Evolutionary conservation across 2,329 filamentous ascomycete genomes (phyloP).

Genomic region (Verticillium alfalfae): DNA sequence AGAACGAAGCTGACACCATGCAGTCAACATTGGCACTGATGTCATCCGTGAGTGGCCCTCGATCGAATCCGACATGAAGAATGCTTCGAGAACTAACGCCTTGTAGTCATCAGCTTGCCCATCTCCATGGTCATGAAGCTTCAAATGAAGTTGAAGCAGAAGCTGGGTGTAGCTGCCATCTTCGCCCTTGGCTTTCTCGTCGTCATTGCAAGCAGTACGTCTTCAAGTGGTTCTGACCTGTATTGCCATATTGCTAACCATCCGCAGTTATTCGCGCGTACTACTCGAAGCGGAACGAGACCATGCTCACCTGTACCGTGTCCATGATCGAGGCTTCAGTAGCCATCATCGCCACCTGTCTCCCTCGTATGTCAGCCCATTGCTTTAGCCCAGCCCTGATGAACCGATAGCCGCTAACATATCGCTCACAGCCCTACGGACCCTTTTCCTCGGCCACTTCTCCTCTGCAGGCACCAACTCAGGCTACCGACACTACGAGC

Average conservation of each 20-base stretch:
- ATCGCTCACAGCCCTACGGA: slow-evolving; percentile 1
- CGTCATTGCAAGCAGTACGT: slow-evolving; percentile 21
- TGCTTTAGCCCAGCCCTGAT: not conserved
- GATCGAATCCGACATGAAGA: not conserved
- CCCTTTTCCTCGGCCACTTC: slow-evolving; percentile 6
- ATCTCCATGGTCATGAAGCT: slow-evolving; percentile 27
- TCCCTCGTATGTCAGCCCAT: slow-evolving; percentile 18
- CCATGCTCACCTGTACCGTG: slow-evolving; percentile 29
- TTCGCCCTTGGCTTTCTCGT: slow-evolving; percentile 24
- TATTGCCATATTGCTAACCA: not conserved
- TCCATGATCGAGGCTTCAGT: slow-evolving; percentile 31
- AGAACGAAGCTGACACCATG: not conserved
- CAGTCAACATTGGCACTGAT: slow-evolving; percentile 2
- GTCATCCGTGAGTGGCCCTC: not conserved
- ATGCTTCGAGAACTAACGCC: slow-evolving; percentile 1
- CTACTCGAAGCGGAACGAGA: slow-evolving; percentile 24
- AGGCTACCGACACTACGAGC: slow-evolving; percentile 6
- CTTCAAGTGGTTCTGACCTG: accelerated
- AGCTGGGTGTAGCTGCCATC: slow-evolving; percentile 22
- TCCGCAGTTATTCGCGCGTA: slow-evolving; percentile 23
- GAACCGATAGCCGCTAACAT: not conserved
- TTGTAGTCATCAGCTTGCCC: slow-evolving; percentile 21
- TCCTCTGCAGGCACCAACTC: slow-evolving; percentile 4
- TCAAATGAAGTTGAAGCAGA: slow-evolving; percentile 24
- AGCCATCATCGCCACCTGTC: slow-evolving; percentile 32